A percentile compares a stretch with the other conserved stretches of the same genome.
These are phyloP conservation scores for Apophysomyces ossiformis DNA, from an alignment of 371 early-diverging fungal genomes.

Conservation along the genomic window DNA sequence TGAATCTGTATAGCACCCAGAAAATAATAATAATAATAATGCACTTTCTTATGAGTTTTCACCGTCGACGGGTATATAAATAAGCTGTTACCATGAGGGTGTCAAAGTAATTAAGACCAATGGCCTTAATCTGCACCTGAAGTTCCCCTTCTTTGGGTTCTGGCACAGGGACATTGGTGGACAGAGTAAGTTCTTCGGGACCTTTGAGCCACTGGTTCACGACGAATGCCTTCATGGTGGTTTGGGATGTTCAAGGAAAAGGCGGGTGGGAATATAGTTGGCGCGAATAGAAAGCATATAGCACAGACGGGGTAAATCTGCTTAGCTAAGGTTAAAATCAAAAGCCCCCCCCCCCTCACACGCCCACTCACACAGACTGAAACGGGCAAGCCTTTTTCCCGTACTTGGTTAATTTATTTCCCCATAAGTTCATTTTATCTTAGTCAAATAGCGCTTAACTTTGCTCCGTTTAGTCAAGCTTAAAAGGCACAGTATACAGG, in stretches of 20 bases:
- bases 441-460: too few species aligned
- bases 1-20: slow-evolving; percentile 57
- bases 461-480: too few species aligned
- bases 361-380: too few species aligned
- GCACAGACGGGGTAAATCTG: neutral
- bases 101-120: slow-evolving; percentile 85
- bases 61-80: too few species aligned
- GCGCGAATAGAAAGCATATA: neutral
- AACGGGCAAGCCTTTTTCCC: too few species aligned
- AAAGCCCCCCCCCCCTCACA: too few species aligned
- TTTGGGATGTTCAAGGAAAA: too few species aligned
- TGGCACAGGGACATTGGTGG: slow-evolving; percentile 59
- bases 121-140: slow-evolving; percentile 74
- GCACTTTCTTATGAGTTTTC: too few species aligned
- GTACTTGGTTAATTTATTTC: too few species aligned
- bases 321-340: neutral
- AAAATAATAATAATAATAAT: neutral
- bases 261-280: neutral
- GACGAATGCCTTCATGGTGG: slow-evolving; percentile 73
- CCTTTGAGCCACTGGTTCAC: slow-evolving; percentile 75
- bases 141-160: slow-evolving; percentile 63
- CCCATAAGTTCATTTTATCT: too few species aligned
- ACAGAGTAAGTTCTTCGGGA: slow-evolving; percentile 71
- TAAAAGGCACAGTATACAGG: too few species aligned
- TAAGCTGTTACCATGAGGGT: slow-evolving; percentile 67